Evolutionary conservation across 2,329 filamentous ascomycete species (phyloP).

Genomic region (Thelonectria rubi): DNA sequence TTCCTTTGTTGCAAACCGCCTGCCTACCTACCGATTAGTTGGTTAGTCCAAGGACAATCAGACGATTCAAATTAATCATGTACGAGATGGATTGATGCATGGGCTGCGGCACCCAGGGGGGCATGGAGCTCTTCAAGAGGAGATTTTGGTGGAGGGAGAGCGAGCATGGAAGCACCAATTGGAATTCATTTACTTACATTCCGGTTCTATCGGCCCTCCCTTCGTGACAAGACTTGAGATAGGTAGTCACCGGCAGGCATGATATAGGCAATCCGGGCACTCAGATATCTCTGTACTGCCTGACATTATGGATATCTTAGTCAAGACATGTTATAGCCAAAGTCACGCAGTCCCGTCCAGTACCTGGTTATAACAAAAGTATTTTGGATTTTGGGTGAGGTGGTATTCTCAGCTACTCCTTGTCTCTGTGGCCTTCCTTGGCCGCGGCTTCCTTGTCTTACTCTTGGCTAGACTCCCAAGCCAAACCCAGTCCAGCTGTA

Average conservation of each 20-base stretch:
- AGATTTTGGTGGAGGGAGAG: background rate
- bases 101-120: too few species aligned
- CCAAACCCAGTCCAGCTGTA: slow-evolving; percentile 35
- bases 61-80: slow-evolving; percentile 13
- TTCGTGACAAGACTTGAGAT: too few species aligned
- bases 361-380: slow-evolving; percentile 10
- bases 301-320: too few species aligned
- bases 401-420: slow-evolving; percentile 27
- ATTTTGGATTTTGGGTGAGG: slow-evolving; percentile 31
- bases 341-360: too few species aligned
- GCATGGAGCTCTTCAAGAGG: background rate
- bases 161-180: background rate
- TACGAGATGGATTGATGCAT: slow-evolving; percentile 4
- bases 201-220: background rate
- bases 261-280: too few species aligned
- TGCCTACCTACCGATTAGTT: too few species aligned
- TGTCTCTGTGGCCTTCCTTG: slow-evolving; percentile 18
- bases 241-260: too few species aligned
- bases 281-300: too few species aligned
- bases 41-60: background rate
- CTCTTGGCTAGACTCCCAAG: slow-evolving; percentile 29
- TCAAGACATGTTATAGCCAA: too few species aligned
- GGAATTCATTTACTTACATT: background rate
- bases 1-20: slow-evolving; percentile 16
- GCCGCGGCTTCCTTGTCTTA: slow-evolving; percentile 9